Conservation (phyloP, 208 protist species). For the Leishmania tarentolae region DNA sequence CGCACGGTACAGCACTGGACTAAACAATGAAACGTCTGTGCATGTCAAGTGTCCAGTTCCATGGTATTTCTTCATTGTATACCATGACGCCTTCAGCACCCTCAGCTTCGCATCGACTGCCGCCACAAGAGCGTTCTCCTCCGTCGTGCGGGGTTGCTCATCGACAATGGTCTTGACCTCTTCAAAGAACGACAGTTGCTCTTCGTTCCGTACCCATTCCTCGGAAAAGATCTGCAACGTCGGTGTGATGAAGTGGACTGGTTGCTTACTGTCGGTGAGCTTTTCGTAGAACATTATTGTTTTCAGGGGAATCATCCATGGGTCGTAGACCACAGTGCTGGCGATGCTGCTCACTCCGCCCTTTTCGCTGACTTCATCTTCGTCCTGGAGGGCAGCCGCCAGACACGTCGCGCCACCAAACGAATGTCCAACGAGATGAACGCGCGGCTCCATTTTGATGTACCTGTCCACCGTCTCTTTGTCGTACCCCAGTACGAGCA, state of each 20-base stretch:
- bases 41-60: slow-evolving; percentile 53
- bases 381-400: slow-evolving; percentile 43
- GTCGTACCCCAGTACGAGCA: slow-evolving; percentile 37
- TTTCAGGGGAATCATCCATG: slow-evolving; percentile 67
- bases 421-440: slow-evolving; percentile 77
- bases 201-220: slow-evolving; percentile 40
- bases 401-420: slow-evolving; percentile 82
- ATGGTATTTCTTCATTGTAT: slow-evolving; percentile 19
- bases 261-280: slow-evolving; percentile 23
- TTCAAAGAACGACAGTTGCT: slow-evolving; percentile 52
- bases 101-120: slow-evolving; percentile 29
- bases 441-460: slow-evolving; percentile 13
- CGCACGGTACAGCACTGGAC: slow-evolving; percentile 50
- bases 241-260: slow-evolving; percentile 49
- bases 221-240: slow-evolving; percentile 72
- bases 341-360: slow-evolving; percentile 15
- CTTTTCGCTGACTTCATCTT: slow-evolving; percentile 12
- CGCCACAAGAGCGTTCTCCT: slow-evolving; percentile 18
- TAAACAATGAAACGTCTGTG: slow-evolving; percentile 62
- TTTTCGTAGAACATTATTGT: slow-evolving; percentile 45
- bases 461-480: slow-evolving; percentile 37
- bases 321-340: slow-evolving; percentile 59
- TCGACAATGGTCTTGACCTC: slow-evolving; percentile 24
- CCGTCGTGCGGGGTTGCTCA: slow-evolving; percentile 33
- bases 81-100: slow-evolving; percentile 21